Base-by-base conservation (phyloP, 164 flowering plant species). In the Chimonanthus salicifolius region DNA sequence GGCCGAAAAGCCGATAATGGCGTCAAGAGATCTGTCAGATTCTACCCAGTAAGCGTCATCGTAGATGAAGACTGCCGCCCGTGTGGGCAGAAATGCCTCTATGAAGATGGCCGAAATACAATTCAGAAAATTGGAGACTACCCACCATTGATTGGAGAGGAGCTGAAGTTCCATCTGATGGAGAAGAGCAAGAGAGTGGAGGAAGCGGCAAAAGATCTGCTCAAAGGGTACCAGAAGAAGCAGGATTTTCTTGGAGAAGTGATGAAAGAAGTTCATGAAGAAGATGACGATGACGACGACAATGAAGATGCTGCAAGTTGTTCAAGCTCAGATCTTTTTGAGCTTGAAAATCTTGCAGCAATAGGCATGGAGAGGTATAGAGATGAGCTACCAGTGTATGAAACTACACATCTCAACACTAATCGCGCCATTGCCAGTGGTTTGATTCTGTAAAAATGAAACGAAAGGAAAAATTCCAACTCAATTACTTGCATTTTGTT, bases 271-370 rank as follows among this genome's bases (percentile, higher is more conserved):
- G 63, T 50, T 20, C 76, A 67, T 10, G 67, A 71, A 2, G 67
- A 70, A 16, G 76, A 69, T 7, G 87, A 80, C 0, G 85, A 83
- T 0, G 91, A 85, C 0, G 90, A 84, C 1, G 88, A 87, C 1
- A 94, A 87, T 6, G 94, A 86, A n/a, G 99, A 91, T 71, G 89
- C 74, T 0, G 92, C 76, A n/a, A 93, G 98, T 62, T 90, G 70
- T 76, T 80, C 97, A 7, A 95, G 99, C 74, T 95, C 99, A 1
- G 99, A 95, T 87, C 81, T 95, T 7, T 95, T 95, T 76, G 99
- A 95, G 68, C 83, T 95, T 44, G 97, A 93, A 69, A 85, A 89
- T 79, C 83, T 95, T 4, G 79, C 90, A 0, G 79, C 85, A 4
- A 85, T 87, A 71, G 98, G 93, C 46, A 81, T 83, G 47, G 89